Evolutionary conservation across 176 grass and related monocot species (phyloP).

Genomic region (Rhynchospora tenuis): DNA sequence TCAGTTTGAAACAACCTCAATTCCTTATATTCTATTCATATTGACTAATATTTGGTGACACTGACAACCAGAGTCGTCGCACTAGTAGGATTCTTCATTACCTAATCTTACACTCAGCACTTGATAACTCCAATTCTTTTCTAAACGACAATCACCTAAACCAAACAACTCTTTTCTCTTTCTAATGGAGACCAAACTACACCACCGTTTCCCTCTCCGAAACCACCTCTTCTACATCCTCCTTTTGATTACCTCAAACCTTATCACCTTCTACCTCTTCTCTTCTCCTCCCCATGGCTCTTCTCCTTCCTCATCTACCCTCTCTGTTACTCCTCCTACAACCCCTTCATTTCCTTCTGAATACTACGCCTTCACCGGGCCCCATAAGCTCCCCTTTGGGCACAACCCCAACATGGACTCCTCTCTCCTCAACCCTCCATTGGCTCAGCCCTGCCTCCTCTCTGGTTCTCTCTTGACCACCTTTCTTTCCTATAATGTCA

Average conservation of each 20-base stretch:
- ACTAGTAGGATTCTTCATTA: background rate
- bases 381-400: slow-evolving; percentile 39
- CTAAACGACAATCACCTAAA: background rate
- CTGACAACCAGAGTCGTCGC: too few relatives aligned
- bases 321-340: background rate
- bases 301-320: background rate
- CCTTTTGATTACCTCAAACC: slow-evolving; percentile 16
- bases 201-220: background rate
- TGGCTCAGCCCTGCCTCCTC: slow-evolving; percentile 31
- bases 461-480: slow-evolving; percentile 27
- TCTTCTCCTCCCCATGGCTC: slow-evolving; percentile 1
- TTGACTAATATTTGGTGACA: too few relatives aligned
- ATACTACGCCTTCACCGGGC: slow-evolving; percentile 33
- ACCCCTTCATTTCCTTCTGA: slow-evolving; percentile 14
- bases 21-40: too few relatives aligned
- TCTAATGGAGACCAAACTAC: background rate
- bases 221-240: slow-evolving; percentile 16
- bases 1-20: too few relatives aligned
- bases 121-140: background rate
- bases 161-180: background rate
- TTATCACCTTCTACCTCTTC: slow-evolving; percentile 23
- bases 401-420: slow-evolving; percentile 35
- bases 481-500: slow-evolving; percentile 36
- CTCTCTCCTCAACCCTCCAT: slow-evolving; percentile 19
- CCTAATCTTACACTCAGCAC: background rate